Evolutionary conservation across 768 basidiomycete genomes (phyloP).

Genomic region (Pleurotus salmoneostramineus): DNA sequence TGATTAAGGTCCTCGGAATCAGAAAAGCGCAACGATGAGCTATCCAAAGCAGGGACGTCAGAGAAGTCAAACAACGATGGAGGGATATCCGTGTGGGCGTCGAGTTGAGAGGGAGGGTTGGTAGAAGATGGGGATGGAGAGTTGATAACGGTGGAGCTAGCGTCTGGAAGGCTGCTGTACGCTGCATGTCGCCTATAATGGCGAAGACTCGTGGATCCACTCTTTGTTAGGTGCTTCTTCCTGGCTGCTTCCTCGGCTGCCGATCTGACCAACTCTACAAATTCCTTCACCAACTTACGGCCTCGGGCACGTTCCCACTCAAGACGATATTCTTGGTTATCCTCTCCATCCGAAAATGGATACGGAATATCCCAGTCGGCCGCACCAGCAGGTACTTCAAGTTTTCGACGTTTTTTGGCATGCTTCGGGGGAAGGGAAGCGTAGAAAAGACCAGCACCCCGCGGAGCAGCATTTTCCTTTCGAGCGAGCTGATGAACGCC

Average conservation of each 20-base stretch:
- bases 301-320: slow-evolving; percentile 67
- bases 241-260: slow-evolving; percentile 61
- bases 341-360: slow-evolving; percentile 70
- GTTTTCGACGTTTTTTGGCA: slow-evolving; percentile 54
- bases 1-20: slow-evolving; percentile 26
- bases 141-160: slow-evolving; percentile 8
- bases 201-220: slow-evolving; percentile 10
- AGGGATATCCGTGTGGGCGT: slow-evolving; percentile 21
- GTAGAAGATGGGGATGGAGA: slow-evolving; percentile 21
- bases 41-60: slow-evolving; percentile 7
- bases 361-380: slow-evolving; percentile 82
- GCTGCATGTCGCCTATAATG: neutral
- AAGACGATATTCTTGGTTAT: slow-evolving; percentile 57
- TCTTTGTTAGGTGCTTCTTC: slow-evolving; percentile 37
- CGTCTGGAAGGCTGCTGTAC: neutral
- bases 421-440: neutral
- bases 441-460: neutral
- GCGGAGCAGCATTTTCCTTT: neutral
- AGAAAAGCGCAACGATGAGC: slow-evolving; percentile 7
- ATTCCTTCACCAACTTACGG: slow-evolving; percentile 56
- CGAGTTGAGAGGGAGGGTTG: slow-evolving; percentile 37
- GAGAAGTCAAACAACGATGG: neutral
- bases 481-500: neutral
- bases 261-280: slow-evolving; percentile 54
- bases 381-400: slow-evolving; percentile 76